phyloP scores from a whole-genome alignment of 2,329 filamentous ascomycete genomes.

The Trichoderma sp. region DNA sequence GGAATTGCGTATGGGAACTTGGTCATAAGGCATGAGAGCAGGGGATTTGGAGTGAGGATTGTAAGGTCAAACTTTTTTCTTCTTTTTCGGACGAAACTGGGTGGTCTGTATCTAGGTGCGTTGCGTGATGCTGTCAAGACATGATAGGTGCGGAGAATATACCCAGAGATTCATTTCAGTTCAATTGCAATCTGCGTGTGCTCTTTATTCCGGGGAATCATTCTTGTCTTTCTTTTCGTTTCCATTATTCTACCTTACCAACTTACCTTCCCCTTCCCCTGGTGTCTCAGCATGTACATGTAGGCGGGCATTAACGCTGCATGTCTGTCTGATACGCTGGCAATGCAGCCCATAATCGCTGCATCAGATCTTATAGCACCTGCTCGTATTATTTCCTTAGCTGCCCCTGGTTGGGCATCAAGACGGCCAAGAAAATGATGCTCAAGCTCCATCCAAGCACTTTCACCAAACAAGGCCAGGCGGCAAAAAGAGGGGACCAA shows the following conservation, averaged over 20 bases:
- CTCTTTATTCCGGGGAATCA: background rate
- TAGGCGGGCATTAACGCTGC: background rate
- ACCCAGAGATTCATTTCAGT: background rate
- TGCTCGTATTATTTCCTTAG: background rate
- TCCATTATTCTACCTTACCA: background rate
- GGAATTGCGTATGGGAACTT: constrained; percentile 4
- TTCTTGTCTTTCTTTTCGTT: background rate
- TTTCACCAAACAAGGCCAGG: background rate
- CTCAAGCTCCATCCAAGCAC: background rate
- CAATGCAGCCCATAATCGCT: background rate
- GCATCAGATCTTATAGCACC: background rate
- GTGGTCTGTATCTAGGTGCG: constrained; percentile 8
- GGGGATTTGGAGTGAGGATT: background rate
- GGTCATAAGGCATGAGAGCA: background rate
- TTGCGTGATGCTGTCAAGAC: background rate
- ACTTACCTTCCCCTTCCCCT: background rate
- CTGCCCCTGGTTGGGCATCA: background rate
- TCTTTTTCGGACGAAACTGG: background rate
- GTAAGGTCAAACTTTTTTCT: background rate
- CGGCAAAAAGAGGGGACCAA: background rate
- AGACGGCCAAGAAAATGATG: background rate
- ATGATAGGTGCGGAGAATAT: background rate
- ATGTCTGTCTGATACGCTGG: constrained; percentile 9
- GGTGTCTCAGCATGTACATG: background rate
- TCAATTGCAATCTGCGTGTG: background rate